Conservation (phyloP, 2,329 filamentous ascomycete genomes). For the Monilinia vaccinii-corymbosi region DNA sequence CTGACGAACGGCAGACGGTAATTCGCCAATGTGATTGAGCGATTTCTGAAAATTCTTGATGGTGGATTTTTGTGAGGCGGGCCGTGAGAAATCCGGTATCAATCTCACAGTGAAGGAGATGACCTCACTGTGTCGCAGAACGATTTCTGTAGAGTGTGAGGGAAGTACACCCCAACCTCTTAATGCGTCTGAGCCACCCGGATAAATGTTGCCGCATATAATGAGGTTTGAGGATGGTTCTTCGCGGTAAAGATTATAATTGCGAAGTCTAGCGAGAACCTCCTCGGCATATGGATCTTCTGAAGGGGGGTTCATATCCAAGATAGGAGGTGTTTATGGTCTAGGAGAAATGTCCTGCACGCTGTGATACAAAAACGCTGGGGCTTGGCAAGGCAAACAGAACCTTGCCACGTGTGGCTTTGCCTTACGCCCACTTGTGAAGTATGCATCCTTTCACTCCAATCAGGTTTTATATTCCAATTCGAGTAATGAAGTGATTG, state of each 20-base stretch:
- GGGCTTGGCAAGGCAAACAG: too few species aligned
- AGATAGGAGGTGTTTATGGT: neutral
- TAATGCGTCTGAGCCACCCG: neutral
- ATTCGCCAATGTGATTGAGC: neutral
- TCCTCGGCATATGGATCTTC: slow-evolving; percentile 34
- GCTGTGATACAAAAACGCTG: neutral
- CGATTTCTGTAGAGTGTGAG: slow-evolving; percentile 3
- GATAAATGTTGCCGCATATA: neutral
- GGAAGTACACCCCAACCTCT: neutral
- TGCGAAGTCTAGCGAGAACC: slow-evolving; percentile 39
- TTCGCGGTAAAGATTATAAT: neutral
- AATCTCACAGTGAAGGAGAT: neutral
- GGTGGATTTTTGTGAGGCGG: neutral
- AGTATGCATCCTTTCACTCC: slow-evolving; percentile 1
- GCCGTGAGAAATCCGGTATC: slow-evolving; percentile 3
- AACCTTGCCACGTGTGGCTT: slow-evolving; percentile 2
- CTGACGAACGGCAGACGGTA: neutral
- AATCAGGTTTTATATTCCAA: neutral
- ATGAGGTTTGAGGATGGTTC: slow-evolving; percentile 5
- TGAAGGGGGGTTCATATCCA: slow-evolving; percentile 12
- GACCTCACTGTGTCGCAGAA: neutral
- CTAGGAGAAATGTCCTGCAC: neutral
- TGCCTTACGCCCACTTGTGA: slow-evolving; percentile 1
- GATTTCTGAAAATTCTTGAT: neutral
- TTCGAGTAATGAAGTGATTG: neutral